Base-by-base conservation (phyloP, 495 filamentous ascomycete genomes). In the Haplographium delicatum region DNA sequence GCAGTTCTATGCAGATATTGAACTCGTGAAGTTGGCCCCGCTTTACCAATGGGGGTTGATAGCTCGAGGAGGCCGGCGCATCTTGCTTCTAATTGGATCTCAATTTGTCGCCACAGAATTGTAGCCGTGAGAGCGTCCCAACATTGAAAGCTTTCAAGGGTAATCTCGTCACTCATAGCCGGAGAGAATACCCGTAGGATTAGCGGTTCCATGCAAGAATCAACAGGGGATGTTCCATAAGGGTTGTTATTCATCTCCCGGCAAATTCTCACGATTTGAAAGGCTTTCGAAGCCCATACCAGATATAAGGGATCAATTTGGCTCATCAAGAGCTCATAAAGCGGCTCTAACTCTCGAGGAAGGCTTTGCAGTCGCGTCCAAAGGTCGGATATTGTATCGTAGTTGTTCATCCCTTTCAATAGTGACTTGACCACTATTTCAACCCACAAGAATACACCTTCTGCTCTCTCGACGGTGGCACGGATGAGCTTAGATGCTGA, bases 401-500 rank as follows among this genome's bases (percentile, higher is more conserved):
- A 4, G 26, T 53, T 42, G 4, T 40, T 41, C 5, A 54, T 27
- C n/a, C 56, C 50, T 19, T 22, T 22, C 10, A 58, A 23, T 1
- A 58, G 34, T 22, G 44, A 50, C 16, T 26, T 40, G 1, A 47
- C 45, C 10, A 58, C 67, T 8, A 70, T 51, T 0, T 56, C 26
- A 2, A 68, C 58, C 64, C 68, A 72, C 1, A 72, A 43, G 25
- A 71, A 70, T 0, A 72, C 67, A n/a, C 69, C 66, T 1, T 53
- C 51, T 4, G 69, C 53, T 34, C 64, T 65, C 6, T 47, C 24
- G 7, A 66, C 52, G n/a, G 68, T 41, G 1, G 65, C 56, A 5
- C 55, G n/a, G 4, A 59, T 27, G 0, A 68, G 38, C 3, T 5
- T 20, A 15, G n/a, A 4, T 9, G 51, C 42, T 1, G 20, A 18